Conservation (phyloP, 169 alveolate genomes). For the Plasmodium malariae region DNA sequence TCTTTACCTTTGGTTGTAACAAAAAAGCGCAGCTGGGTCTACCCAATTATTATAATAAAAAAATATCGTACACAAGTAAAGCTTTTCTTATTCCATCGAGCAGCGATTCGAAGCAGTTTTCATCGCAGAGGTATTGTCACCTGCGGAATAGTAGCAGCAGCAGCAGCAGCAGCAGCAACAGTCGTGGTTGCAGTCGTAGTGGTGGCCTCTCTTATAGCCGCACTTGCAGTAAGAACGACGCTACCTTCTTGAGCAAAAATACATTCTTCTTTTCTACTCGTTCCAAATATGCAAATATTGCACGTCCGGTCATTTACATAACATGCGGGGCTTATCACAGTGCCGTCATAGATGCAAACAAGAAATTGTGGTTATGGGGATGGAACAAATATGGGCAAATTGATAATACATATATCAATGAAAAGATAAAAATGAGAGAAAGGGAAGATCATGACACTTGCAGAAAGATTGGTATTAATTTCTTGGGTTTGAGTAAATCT, state of each 20-base stretch:
- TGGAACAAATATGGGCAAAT: conserved; percentile 70
- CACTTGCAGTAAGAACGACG: too few relatives aligned
- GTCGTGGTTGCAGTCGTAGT: background rate
- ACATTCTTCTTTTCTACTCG: conserved; percentile 13
- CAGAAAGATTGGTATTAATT: too few relatives aligned
- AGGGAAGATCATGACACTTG: too few relatives aligned
- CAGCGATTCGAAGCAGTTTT: background rate
- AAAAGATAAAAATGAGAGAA: conserved; percentile 13
- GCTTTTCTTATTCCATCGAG: conserved; percentile 38
- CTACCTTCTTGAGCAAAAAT: too few relatives aligned
- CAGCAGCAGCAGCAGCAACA: background rate
- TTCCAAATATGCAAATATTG: conserved; percentile 26
- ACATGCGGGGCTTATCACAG: conserved; percentile 47
- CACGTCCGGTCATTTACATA: conserved; percentile 42
- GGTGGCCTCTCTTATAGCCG: background rate
- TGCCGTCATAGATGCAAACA: conserved; percentile 38
- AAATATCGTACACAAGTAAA: conserved; percentile 53
- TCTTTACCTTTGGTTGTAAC: conserved; percentile 67
- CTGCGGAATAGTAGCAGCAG: too few relatives aligned
- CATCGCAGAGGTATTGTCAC: too few relatives aligned
- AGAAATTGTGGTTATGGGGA: conserved; percentile 63
- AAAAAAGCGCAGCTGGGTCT: conserved; percentile 50
- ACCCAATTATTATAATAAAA: conserved; percentile 25
- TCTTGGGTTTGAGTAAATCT: too few relatives aligned
- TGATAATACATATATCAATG: conserved; percentile 11